Percentiles rank a stretch among this genome's conserved stretches.
These are phyloP conservation scores for Hyparrhenia diplandra DNA, from an alignment of 176 grass and related monocot genomes.

Conservation along the genomic window DNA sequence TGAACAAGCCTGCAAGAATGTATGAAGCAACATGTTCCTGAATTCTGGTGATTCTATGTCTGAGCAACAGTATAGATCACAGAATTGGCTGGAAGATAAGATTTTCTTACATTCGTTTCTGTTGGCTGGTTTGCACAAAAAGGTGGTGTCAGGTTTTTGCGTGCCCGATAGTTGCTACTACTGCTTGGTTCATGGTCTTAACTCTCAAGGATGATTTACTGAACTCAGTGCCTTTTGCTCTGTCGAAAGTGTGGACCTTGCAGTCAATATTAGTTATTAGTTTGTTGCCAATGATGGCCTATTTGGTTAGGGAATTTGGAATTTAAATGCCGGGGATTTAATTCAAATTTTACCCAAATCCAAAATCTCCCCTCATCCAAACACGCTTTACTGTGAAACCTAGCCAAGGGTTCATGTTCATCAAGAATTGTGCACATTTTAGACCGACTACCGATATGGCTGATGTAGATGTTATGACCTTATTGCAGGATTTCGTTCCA, in stretches of 20 bases:
- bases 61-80: not conserved
- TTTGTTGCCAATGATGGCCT: not conserved
- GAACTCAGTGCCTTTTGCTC: not conserved
- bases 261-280: not conserved
- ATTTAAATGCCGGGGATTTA: not conserved
- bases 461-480: constrained; percentile 35
- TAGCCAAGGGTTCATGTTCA: too few species aligned
- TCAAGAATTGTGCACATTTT: not conserved
- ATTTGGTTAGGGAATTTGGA: not conserved
- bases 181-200: not conserved
- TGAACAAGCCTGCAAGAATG: not conserved
- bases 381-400: not conserved
- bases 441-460: not conserved
- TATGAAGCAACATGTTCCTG: not conserved
- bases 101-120: not conserved
- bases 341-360: not conserved
- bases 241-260: not conserved
- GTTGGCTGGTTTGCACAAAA: not conserved
- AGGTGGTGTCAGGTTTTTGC: not conserved
- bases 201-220: not conserved
- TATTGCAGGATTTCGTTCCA: constrained; percentile 75
- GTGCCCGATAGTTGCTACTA: not conserved
- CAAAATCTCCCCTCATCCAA: not conserved
- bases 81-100: not conserved
- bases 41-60: not conserved